Evolutionary conservation across 2,329 filamentous ascomycete species (phyloP), one percentile per base, ranked within the genome.

Genomic region (Pezicula carpinea): DNA sequence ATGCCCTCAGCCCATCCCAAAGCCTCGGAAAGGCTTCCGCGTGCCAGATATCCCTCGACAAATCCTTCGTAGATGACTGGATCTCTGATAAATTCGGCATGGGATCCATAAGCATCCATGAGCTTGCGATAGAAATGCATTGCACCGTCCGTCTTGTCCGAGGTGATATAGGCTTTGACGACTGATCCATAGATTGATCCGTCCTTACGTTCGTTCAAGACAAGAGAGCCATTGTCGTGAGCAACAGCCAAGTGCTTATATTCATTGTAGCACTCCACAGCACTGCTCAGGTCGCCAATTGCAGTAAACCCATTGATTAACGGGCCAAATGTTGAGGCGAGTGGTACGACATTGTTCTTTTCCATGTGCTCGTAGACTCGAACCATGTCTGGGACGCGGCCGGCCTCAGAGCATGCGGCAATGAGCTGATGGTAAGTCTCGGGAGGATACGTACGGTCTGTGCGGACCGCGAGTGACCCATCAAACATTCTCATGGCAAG

Each of bases 281-380:
- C 93, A 57, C 87, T 95, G 59, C 83, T 76, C 38, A 97, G 71
- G 63, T 97, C 90, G 42, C 90, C 87, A 10, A 79, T 79, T 35
- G 80, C 79, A 51, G 89, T 89, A 63, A 96, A 97, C 0, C 91
- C 90, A n/a, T 87, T 83, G 64, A 99, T 96, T 88, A 99, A 96
- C 15, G 85, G 79, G 1, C 90, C 87, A 69, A 96, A 97, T 44
- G 92, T 88, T 39, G 85, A 82, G 5, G 89, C 85, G 49, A 85
- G 83, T 0, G 92, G 89, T 14, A 80, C 77, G 18, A 89, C 79
- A 47, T 83, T 83, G 57, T 79, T 83, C 31, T 77, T 71, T 66
- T 96, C 89, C 90, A 97, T 95, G 66, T 97, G 89, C 54, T 88
- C 85, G 60, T 92, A 96, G 17, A 97, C 78, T 49, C 84, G 82